Evolutionary conservation across 2,329 filamentous ascomycete species (phyloP).

Genomic region (Geoglossum cookeanum): DNA sequence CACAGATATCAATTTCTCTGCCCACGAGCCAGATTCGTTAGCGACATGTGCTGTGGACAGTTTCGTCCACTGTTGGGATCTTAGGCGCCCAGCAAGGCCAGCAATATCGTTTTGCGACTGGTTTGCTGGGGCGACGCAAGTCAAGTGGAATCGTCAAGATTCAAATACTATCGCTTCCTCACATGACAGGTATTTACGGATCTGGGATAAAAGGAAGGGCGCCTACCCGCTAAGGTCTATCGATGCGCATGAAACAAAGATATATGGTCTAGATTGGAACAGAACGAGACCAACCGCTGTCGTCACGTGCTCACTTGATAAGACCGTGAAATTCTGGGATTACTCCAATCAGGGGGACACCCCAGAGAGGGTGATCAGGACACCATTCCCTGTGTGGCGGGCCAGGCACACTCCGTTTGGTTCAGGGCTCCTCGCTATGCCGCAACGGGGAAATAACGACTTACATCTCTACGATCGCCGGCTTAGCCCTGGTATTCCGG

Average conservation of each 20-base stretch:
- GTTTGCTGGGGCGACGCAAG: slow-evolving; percentile 83
- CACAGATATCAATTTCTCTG: slow-evolving; percentile 91
- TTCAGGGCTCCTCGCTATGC: slow-evolving; percentile 72
- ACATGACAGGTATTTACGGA: slow-evolving; percentile 69
- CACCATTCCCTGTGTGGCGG: slow-evolving; percentile 76
- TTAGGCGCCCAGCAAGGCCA: slow-evolving; percentile 53
- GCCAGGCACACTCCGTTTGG: slow-evolving; percentile 85
- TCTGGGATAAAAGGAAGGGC: slow-evolving; percentile 76
- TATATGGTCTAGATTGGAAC: slow-evolving; percentile 93
- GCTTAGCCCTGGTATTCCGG: slow-evolving; percentile 24
- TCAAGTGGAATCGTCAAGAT: slow-evolving; percentile 84
- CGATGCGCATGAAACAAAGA: slow-evolving; percentile 76
- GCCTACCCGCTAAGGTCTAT: slow-evolving; percentile 66
- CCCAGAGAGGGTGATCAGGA: slow-evolving; percentile 60
- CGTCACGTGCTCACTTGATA: slow-evolving; percentile 77
- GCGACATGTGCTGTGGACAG: slow-evolving; percentile 87
- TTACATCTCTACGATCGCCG: slow-evolving; percentile 67
- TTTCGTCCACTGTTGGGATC: slow-evolving; percentile 83
- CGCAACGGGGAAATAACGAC: slow-evolving; percentile 69
- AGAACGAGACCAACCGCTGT: slow-evolving; percentile 52
- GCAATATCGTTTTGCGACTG: slow-evolving; percentile 76
- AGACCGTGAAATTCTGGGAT: slow-evolving; percentile 88
- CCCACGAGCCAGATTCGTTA: slow-evolving; percentile 73
- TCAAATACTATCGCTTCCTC: slow-evolving; percentile 77
- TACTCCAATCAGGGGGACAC: slow-evolving; percentile 42